Percentiles rank a stretch among this genome's conserved stretches.
Evolutionary conservation across 75 land plant genomes (phyloP).

Genomic region (Cupressus sempervirens): DNA sequence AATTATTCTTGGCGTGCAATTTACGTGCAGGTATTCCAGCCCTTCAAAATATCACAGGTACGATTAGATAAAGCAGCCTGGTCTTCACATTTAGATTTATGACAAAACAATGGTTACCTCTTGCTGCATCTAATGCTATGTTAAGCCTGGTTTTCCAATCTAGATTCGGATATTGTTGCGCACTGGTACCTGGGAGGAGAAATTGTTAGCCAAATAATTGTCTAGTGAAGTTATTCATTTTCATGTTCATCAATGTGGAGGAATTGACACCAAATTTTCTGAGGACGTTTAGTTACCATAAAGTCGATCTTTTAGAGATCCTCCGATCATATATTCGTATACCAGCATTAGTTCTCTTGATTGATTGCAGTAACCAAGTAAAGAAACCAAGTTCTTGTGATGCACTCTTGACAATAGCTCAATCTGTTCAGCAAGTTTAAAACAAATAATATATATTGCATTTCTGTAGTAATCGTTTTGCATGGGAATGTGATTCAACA

Average conservation of each 20-base stretch:
- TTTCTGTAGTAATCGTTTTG: neutral
- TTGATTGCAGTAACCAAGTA: slow-evolving; percentile 38
- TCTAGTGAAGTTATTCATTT: neutral
- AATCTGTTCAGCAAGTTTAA: neutral
- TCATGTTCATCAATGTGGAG: neutral
- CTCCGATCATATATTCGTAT: slow-evolving; percentile 46
- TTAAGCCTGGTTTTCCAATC: slow-evolving; percentile 11
- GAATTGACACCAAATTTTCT: neutral
- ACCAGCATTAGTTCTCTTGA: slow-evolving; percentile 27
- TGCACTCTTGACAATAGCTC: slow-evolving; percentile 17
- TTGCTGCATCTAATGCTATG: slow-evolving; percentile 5
- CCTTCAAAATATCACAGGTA: neutral
- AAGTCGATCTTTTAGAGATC: slow-evolving; percentile 28
- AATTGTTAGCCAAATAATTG: neutral
- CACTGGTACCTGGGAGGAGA: neutral
- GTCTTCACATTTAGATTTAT: neutral
- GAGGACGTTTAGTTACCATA: slow-evolving; percentile 17
- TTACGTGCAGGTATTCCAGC: slow-evolving; percentile 15
- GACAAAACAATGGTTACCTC: neutral
- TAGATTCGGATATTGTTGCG: neutral
- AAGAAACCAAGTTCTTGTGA: slow-evolving; percentile 27
- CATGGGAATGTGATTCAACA: neutral
- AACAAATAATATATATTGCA: neutral
- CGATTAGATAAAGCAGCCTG: neutral
- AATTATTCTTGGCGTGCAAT: slow-evolving; percentile 19